Conservation (phyloP, 441 rosid genomes). For the Populus hybrid region DNA sequence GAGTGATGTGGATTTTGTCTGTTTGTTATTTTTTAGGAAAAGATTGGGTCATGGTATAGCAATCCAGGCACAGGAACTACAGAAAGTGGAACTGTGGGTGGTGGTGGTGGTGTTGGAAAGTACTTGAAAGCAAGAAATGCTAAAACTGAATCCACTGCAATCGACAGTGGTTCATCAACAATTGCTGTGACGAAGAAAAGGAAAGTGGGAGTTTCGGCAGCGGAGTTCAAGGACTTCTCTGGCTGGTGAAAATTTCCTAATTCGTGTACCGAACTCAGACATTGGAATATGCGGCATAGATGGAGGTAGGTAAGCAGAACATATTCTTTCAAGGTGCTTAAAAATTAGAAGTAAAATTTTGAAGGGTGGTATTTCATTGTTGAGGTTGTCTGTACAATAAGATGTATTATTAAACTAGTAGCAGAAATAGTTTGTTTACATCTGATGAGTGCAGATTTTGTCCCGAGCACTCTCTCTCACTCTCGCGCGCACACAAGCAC, state of each 20-base stretch:
- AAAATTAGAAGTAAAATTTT: constrained; percentile 6
- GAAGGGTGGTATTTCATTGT: constrained; percentile 3
- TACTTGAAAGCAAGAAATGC: constrained; percentile 72
- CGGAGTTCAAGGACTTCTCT: constrained; percentile 77
- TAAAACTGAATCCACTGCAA: constrained; percentile 35
- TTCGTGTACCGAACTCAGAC: constrained; percentile 10
- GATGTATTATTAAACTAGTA: background rate
- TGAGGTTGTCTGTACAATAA: constrained; percentile 17
- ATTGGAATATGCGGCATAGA: constrained; percentile 2
- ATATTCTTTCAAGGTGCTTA: constrained; percentile 20
- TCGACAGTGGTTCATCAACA: constrained; percentile 35
- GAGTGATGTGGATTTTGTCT: constrained; percentile 2
- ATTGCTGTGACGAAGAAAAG: constrained; percentile 56
- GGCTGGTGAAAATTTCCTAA: constrained; percentile 49
- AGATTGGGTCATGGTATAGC: constrained; percentile 94
- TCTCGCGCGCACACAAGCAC: background rate
- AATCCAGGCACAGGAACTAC: constrained; percentile 75
- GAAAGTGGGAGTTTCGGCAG: constrained; percentile 45
- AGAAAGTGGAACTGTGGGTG: constrained; percentile 45
- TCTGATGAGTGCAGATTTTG: constrained; percentile 6
- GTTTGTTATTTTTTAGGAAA: constrained; percentile 52
- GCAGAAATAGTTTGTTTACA: background rate
- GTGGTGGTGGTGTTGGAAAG: constrained; percentile 58
- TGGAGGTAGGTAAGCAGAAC: constrained; percentile 1
- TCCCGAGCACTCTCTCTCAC: background rate